Percentiles rank a stretch among this genome's conserved stretches.
These are phyloP conservation scores for Candida rishiriensis DNA, from an alignment of 805 yeast species.

Conservation along the genomic window DNA sequence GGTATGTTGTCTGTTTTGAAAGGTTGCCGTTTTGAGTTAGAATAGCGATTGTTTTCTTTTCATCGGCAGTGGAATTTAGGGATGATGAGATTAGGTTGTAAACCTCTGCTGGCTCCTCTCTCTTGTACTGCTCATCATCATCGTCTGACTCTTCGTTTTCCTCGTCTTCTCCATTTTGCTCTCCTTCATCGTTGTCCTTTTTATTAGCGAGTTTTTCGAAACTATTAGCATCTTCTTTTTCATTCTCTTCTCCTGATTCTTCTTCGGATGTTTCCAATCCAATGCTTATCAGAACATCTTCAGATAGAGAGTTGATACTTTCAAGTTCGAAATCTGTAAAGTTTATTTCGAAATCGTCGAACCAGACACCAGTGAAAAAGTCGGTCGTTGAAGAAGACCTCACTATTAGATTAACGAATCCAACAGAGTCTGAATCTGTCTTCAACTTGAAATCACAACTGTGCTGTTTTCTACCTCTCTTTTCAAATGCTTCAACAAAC, in stretches of 20 bases:
- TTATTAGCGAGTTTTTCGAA: slow-evolving; percentile 1
- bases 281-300: slow-evolving; percentile 25
- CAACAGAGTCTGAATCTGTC: slow-evolving; percentile 11
- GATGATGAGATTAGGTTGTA: slow-evolving; percentile 18
- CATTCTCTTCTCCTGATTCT: slow-evolving; percentile 8
- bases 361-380: slow-evolving; percentile 22
- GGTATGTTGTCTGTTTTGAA: slow-evolving; percentile 50
- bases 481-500: slow-evolving; percentile 18
- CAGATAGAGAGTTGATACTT: slow-evolving; percentile 3
- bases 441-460: slow-evolving; percentile 11
- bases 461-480: slow-evolving; percentile 17
- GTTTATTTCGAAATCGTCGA: slow-evolving; percentile 17
- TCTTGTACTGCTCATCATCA: slow-evolving; percentile 15
- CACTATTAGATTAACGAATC: slow-evolving; percentile 10
- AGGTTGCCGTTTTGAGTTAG: slow-evolving; percentile 34
- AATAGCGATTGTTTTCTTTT: slow-evolving; percentile 13
- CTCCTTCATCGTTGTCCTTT: slow-evolving; percentile 6
- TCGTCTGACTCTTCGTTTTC: slow-evolving; percentile 10
- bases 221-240: slow-evolving; percentile 2
- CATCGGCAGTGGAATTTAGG: slow-evolving; percentile 18
- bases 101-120: slow-evolving; percentile 21
- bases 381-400: not conserved
- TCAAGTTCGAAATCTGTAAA: slow-evolving; percentile 30
- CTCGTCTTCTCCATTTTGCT: slow-evolving; percentile 14
- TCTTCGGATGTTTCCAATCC: slow-evolving; percentile 22